phyloP scores from a whole-genome alignment of 2,329 filamentous ascomycete species.

The Emydomyces testavorans region DNA sequence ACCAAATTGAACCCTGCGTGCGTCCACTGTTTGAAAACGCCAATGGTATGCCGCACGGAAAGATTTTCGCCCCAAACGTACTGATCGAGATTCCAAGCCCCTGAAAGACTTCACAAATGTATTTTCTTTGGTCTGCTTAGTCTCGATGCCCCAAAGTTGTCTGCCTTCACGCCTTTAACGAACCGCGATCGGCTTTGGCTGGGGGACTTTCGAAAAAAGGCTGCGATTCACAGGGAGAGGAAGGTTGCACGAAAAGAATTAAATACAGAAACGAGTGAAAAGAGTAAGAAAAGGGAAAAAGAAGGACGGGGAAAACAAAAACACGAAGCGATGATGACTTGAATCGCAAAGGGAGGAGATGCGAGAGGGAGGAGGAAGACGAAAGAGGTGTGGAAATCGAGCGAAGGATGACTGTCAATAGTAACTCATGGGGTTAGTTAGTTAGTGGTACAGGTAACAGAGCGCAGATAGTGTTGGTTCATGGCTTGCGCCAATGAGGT shows the following conservation, averaged over 20 bases:
- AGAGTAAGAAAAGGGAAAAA: constrained; percentile 1
- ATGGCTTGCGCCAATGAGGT: constrained; percentile 10
- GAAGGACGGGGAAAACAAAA: constrained; percentile 18
- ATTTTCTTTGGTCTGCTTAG: not conserved
- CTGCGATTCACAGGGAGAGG: not conserved
- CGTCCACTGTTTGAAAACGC: not conserved
- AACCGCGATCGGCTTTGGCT: constrained; percentile 7
- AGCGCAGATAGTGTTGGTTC: not conserved
- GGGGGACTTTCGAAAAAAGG: not conserved
- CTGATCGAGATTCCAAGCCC: not conserved
- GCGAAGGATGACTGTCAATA: constrained; percentile 16
- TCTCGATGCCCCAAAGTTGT: constrained; percentile 2
- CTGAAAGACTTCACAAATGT: not conserved
- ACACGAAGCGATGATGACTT: constrained; percentile 12
- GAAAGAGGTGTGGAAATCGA: constrained; percentile 17
- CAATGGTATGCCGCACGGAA: not conserved
- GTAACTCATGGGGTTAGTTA: too few species aligned
- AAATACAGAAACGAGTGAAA: constrained; percentile 5
- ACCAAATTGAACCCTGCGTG: not conserved
- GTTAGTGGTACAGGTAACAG: constrained; percentile 9
- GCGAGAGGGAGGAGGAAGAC: not conserved
- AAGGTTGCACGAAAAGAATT: not conserved
- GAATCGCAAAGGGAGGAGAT: constrained; percentile 12
- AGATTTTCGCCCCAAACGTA: not conserved
- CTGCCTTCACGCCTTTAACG: constrained; percentile 8